Evolutionary conservation across 345 rosid genomes (phyloP).

Genomic region (Salix dunnii): DNA sequence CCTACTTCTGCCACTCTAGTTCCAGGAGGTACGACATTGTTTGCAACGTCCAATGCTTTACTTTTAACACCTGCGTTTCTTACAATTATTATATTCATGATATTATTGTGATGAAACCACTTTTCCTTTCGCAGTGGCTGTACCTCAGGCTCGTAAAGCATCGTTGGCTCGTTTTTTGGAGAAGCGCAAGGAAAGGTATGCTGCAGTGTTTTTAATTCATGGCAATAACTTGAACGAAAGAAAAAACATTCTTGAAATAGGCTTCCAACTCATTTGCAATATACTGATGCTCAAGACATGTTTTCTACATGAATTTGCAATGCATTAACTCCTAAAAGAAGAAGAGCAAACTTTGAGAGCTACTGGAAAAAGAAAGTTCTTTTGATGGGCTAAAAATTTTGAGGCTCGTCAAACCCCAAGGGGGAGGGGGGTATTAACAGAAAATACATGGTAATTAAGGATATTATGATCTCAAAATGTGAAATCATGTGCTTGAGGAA

Average conservation of each 20-base stretch:
- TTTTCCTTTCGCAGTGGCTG: conserved; percentile 28
- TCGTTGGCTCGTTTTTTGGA: conserved; percentile 31
- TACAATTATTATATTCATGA: neutral
- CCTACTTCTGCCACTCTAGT: conserved; percentile 14
- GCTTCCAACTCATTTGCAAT: neutral
- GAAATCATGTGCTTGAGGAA: too few species aligned
- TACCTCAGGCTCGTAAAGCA: conserved; percentile 36
- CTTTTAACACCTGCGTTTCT: neutral
- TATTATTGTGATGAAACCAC: neutral
- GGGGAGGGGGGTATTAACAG: neutral
- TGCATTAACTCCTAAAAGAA: too few species aligned
- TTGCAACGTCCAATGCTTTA: neutral
- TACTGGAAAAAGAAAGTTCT: neutral
- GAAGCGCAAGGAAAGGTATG: conserved; percentile 35
- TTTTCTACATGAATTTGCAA: neutral
- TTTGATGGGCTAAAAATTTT: neutral
- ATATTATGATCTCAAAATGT: neutral
- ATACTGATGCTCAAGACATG: neutral
- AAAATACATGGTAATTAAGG: neutral
- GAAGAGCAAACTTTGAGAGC: neutral
- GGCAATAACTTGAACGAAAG: neutral
- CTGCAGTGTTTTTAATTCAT: neutral
- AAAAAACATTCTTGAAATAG: neutral
- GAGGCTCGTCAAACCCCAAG: neutral
- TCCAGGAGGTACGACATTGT: conserved; percentile 41